Evolutionary conservation across 768 basidiomycete species (phyloP).

Genomic region (Pholiota microspora): DNA sequence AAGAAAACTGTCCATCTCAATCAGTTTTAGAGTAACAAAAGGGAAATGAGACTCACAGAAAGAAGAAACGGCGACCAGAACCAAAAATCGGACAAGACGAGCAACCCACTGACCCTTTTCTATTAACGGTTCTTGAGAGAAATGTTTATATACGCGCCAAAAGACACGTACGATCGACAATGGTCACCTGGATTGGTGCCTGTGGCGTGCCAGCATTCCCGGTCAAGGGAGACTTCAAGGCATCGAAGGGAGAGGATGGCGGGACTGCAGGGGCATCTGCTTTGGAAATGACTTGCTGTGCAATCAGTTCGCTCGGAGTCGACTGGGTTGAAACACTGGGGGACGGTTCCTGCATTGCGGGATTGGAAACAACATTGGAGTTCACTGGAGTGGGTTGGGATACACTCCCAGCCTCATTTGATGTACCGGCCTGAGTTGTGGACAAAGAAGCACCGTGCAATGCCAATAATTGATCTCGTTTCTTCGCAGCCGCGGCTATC

Average conservation of each 20-base stretch:
- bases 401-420: conserved; percentile 10
- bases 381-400: conserved; percentile 15
- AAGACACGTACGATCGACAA: conserved; percentile 70
- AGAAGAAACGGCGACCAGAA: conserved; percentile 50
- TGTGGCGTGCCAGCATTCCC: conserved; percentile 35
- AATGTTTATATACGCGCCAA: neutral
- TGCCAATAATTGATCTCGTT: conserved; percentile 63
- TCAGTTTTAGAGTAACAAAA: neutral
- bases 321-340: conserved; percentile 8
- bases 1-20: conserved; percentile 56
- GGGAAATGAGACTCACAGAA: conserved; percentile 55
- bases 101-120: conserved; percentile 70
- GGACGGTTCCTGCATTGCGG: conserved; percentile 8
- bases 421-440: conserved; percentile 8
- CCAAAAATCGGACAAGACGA: conserved; percentile 60
- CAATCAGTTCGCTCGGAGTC: conserved; percentile 40
- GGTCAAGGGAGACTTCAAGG: conserved; percentile 38
- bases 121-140: conserved; percentile 25
- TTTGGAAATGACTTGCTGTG: conserved; percentile 45
- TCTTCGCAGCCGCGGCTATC: conserved; percentile 63
- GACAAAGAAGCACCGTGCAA: conserved; percentile 20
- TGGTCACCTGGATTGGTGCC: conserved; percentile 73
- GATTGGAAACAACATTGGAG: conserved; percentile 4
- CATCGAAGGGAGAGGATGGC: conserved; percentile 27
- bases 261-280: conserved; percentile 21